Evolutionary conservation across 352 stramenopile genomes (phyloP).

Genomic region (Phytophthora pistaciae): DNA sequence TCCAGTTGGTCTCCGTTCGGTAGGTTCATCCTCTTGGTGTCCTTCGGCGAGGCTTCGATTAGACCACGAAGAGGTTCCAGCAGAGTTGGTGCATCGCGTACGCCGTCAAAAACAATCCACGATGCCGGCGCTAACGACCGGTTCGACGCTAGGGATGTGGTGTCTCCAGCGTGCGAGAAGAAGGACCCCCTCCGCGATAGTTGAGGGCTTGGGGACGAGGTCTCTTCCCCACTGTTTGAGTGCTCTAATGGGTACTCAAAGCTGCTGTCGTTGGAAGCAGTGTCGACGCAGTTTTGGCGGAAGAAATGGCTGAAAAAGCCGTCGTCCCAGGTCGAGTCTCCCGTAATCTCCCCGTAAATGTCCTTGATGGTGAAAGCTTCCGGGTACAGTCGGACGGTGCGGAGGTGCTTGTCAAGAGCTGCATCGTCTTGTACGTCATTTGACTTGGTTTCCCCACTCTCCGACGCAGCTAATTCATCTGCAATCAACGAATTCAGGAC

Average conservation of each 20-base stretch:
- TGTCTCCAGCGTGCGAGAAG: neutral
- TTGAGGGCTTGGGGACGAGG: slow-evolving; percentile 2
- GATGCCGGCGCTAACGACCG: slow-evolving; percentile 37
- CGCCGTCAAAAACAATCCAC: slow-evolving; percentile 77
- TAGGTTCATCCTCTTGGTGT: slow-evolving; percentile 35
- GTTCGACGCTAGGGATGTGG: slow-evolving; percentile 2
- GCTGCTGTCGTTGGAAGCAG: slow-evolving; percentile 18
- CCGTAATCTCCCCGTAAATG: slow-evolving; percentile 63
- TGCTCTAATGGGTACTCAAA: slow-evolving; percentile 6
- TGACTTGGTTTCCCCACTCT: neutral
- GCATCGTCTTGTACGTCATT: neutral
- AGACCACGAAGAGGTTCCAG: slow-evolving; percentile 54
- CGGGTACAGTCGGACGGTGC: slow-evolving; percentile 49
- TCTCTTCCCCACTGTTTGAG: slow-evolving; percentile 13
- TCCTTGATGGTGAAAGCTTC: slow-evolving; percentile 53
- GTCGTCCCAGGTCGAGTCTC: slow-evolving; percentile 60
- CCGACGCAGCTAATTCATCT: slow-evolving; percentile 6
- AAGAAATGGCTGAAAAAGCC: slow-evolving; percentile 70
- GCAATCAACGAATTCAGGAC: slow-evolving; percentile 45
- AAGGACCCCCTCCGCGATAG: slow-evolving; percentile 13
- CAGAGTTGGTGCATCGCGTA: slow-evolving; percentile 36
- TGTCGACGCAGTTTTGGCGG: slow-evolving; percentile 50
- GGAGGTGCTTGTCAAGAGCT: slow-evolving; percentile 23
- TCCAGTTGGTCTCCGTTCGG: slow-evolving; percentile 73
- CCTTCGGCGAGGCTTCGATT: slow-evolving; percentile 17